Conservation (phyloP, 768 basidiomycete species). For the Aureoboletus auriporus region DNA sequence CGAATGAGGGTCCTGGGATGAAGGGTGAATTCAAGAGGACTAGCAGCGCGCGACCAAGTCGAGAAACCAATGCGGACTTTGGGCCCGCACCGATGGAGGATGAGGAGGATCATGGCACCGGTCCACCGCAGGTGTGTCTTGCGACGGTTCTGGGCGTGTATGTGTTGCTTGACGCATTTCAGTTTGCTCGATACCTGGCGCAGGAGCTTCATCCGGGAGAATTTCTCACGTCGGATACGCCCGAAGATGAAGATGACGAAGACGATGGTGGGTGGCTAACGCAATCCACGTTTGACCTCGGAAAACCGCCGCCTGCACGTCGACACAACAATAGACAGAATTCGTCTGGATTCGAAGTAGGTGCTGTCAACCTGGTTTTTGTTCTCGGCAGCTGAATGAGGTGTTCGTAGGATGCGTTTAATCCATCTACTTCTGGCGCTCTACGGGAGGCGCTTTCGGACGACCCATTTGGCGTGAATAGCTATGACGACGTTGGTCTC, state of each 20-base stretch:
- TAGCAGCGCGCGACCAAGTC: conserved; percentile 36
- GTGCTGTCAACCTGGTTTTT: conserved; percentile 20
- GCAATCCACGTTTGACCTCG: conserved; percentile 66
- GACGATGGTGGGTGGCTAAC: conserved; percentile 81
- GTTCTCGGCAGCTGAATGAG: neutral
- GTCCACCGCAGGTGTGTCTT: conserved; percentile 41
- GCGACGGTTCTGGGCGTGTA: neutral
- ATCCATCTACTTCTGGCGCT: conserved; percentile 31
- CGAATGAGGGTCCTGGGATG: conserved; percentile 22
- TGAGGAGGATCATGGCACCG: conserved; percentile 41
- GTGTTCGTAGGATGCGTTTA: conserved; percentile 48
- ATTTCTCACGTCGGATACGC: conserved; percentile 47
- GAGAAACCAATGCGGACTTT: conserved; percentile 63
- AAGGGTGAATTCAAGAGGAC: conserved; percentile 61
- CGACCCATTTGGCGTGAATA: conserved; percentile 46
- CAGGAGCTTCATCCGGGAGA: conserved; percentile 68
- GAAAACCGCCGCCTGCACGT: conserved; percentile 45
- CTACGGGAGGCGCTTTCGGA: conserved; percentile 36
- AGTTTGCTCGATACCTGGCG: conserved; percentile 81
- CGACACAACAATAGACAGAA: conserved; percentile 46
- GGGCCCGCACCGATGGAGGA: conserved; percentile 49
- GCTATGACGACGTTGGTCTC: conserved; percentile 46
- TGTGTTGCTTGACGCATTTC: neutral
- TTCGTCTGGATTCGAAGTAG: conserved; percentile 53
- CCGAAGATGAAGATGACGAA: conserved; percentile 54